Evolutionary conservation across 768 basidiomycete genomes (phyloP).

Genomic region (Termitomyces sp.): DNA sequence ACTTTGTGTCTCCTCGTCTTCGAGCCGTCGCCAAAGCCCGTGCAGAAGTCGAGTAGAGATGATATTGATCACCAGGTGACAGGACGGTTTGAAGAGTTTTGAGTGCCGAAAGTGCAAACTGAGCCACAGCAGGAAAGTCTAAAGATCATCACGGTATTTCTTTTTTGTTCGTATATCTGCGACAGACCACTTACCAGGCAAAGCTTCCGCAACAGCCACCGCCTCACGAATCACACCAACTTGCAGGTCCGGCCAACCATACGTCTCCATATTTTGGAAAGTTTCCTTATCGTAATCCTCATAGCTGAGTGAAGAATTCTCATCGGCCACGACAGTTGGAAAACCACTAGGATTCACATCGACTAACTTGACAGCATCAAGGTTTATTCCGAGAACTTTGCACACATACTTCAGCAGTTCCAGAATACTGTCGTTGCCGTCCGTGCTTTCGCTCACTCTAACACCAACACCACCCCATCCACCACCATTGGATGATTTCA

Average conservation of each 20-base stretch:
- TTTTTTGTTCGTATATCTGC: neutral
- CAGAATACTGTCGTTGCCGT: slow-evolving; percentile 82
- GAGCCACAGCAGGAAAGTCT: slow-evolving; percentile 85
- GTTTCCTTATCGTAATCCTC: slow-evolving; percentile 35
- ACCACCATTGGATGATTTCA: slow-evolving; percentile 24
- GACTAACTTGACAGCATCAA: slow-evolving; percentile 61
- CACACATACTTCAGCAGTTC: slow-evolving; percentile 69
- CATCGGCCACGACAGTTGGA: neutral
- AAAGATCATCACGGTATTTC: neutral
- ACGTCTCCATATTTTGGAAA: slow-evolving; percentile 41
- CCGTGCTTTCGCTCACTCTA: slow-evolving; percentile 64
- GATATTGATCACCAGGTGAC: slow-evolving; percentile 70
- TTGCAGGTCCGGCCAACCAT: slow-evolving; percentile 95
- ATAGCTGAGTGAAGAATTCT: neutral
- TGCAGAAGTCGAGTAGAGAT: slow-evolving; percentile 65
- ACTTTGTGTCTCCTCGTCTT: slow-evolving; percentile 67
- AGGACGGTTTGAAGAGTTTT: slow-evolving; percentile 67
- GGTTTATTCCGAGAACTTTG: slow-evolving; percentile 74
- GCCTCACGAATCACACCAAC: slow-evolving; percentile 92
- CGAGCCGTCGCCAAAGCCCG: slow-evolving; percentile 70
- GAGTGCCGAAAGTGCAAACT: slow-evolving; percentile 84
- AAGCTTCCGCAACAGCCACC: slow-evolving; percentile 82
- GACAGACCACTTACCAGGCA: slow-evolving; percentile 62
- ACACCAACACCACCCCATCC: slow-evolving; percentile 59
- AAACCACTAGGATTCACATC: slow-evolving; percentile 17